Evolutionary conservation across 768 basidiomycete genomes (phyloP), one percentile per base, ranked within the genome.

Genomic region (Amanita exitialis): DNA sequence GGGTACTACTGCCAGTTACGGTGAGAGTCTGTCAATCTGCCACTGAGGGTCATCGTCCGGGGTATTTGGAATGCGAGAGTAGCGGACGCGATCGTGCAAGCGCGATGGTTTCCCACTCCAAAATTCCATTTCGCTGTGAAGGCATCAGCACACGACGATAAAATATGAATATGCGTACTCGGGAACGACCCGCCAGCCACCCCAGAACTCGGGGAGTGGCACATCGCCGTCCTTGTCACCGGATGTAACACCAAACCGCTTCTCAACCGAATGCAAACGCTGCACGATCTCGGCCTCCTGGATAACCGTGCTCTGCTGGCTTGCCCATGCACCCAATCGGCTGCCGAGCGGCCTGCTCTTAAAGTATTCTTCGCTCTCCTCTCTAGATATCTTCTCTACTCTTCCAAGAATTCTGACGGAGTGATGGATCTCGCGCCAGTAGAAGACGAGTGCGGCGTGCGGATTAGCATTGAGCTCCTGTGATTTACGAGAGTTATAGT

Each of bases 81-180:
- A 92, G 21, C 79, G 80, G 54, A 95, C 79, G 39, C 94, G 83
- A 64, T 97, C 93, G 58, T 97, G 94, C 45, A 97, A 70, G 35
- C 95, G 78, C 21, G 90, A 94, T n/a, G 90, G 90, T 59, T 92
- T 87, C 27, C 95, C 95, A n/a, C 79, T 76, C 95, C 95, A 97
- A 64, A 97, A 97, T 62, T 98, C 95, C 46, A 98, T 75, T 68
- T 98, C 95, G 53, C 93, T 96, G 37, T 49, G 44, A 42, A 42
- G 46, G 37, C 15, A 49, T 61, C 34, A 60, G 42, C 44, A 52
- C n/a, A 12, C 8, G 1, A 21, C 37, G 27, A 44, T 30, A 15
- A 53, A 38, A 38, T 53, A 47, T 39, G 45, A 56, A 35, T 10
- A 9, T 4, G 74, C 83, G 59, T 58, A 95, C 91, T 76, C 76